These are phyloP conservation scores for Podospora pseudocomata DNA, from an alignment of 495 filamentous ascomycete species.

Conservation along the genomic window DNA sequence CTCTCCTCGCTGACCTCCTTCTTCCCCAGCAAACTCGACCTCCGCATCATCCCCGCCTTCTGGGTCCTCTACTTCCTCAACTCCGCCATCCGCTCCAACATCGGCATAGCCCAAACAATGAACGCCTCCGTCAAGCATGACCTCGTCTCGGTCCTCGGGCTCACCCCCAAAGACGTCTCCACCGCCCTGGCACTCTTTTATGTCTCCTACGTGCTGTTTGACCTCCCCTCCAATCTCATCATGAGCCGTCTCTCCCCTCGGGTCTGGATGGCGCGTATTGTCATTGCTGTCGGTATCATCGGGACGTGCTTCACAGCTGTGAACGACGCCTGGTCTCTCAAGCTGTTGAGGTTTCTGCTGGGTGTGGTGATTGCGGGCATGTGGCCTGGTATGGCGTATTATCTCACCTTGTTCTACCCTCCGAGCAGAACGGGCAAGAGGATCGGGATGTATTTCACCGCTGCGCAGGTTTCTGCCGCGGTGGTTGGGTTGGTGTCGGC, in stretches of 20 bases:
- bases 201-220: conserved; percentile 84
- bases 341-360: conserved; percentile 82
- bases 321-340: conserved; percentile 78
- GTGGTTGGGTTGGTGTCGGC: conserved; percentile 88
- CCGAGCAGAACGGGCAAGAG: conserved; percentile 80
- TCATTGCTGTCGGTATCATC: conserved; percentile 79
- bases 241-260: conserved; percentile 83
- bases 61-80: conserved; percentile 93
- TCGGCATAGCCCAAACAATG: conserved; percentile 89
- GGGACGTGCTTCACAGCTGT: conserved; percentile 79
- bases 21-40: conserved; percentile 64
- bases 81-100: conserved; percentile 87
- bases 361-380: conserved; percentile 88
- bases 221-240: conserved; percentile 82
- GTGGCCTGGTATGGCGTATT: conserved; percentile 96
- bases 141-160: conserved; percentile 59
- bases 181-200: conserved; percentile 85
- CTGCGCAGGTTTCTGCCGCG: conserved; percentile 82
- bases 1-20: background rate
- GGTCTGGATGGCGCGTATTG: conserved; percentile 91
- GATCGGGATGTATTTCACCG: conserved; percentile 87
- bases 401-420: conserved; percentile 88
- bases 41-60: conserved; percentile 83
- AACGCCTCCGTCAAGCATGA: conserved; percentile 65
- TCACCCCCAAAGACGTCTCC: conserved; percentile 71